Percentiles rank a stretch among this genome's conserved stretches.
phyloP scores from a whole-genome alignment of 805 yeast species.

The Zygoascus flipseniorum region DNA sequence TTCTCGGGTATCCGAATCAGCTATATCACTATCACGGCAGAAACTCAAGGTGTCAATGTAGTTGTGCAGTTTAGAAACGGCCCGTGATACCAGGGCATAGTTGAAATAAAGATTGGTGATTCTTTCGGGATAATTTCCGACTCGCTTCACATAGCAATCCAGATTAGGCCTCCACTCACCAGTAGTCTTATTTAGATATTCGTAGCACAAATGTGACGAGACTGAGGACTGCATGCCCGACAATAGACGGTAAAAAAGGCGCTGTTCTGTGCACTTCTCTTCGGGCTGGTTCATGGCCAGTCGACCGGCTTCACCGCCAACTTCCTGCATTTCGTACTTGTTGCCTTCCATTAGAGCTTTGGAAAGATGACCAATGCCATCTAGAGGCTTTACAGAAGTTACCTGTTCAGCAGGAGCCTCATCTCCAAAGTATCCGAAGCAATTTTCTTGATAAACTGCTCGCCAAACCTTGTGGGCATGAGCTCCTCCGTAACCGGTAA shows the following conservation, averaged over 20 bases:
- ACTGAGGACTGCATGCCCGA: constrained; percentile 95
- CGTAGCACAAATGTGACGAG: constrained; percentile 85
- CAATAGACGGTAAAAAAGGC: constrained; percentile 75
- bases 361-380: background rate
- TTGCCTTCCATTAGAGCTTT: constrained; percentile 13
- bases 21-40: constrained; percentile 33
- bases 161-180: constrained; percentile 81
- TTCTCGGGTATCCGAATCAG: constrained; percentile 38
- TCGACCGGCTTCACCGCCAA: constrained; percentile 21
- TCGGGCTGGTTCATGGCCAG: constrained; percentile 28
- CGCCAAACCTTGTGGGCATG: constrained; percentile 91
- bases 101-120: constrained; percentile 85
- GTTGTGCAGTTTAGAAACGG: constrained; percentile 59
- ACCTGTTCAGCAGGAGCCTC: background rate
- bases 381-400: background rate
- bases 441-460: constrained; percentile 85
- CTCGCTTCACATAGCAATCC: constrained; percentile 75
- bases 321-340: constrained; percentile 20
- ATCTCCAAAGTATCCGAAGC: constrained; percentile 48
- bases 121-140: constrained; percentile 85
- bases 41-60: constrained; percentile 45
- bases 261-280: constrained; percentile 72
- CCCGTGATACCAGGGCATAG: constrained; percentile 77
- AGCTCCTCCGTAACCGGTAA: constrained; percentile 91
- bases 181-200: constrained; percentile 60